phyloP scores from a whole-genome alignment of 495 filamentous ascomycete genomes.

The Astrocystis sublimbata region DNA sequence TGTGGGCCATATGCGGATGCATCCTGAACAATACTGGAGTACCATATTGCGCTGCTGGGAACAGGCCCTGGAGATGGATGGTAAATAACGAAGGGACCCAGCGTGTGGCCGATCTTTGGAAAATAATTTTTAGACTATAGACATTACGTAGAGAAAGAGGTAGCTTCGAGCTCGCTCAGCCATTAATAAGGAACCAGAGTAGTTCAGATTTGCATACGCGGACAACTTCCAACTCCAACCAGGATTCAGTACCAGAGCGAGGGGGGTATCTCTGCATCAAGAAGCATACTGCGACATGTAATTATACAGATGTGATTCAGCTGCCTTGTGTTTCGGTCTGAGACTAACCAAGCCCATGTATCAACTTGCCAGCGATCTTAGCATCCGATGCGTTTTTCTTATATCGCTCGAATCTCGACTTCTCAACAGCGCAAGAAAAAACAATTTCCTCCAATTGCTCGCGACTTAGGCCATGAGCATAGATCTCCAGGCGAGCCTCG shows the following conservation, averaged over 20 bases:
- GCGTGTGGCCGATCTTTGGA: neutral
- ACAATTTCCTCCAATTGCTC: conserved; percentile 10
- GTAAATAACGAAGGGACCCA: neutral
- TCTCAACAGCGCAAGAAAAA: neutral
- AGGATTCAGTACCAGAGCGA: too few relatives aligned
- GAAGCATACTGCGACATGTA: too few relatives aligned
- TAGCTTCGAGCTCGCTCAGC: too few relatives aligned
- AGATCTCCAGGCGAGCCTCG: conserved; percentile 8
- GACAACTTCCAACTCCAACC: too few relatives aligned
- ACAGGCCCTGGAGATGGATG: conserved; percentile 16
- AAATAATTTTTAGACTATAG: neutral
- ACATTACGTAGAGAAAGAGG: neutral
- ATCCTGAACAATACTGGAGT: conserved; percentile 56
- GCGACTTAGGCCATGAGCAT: neutral
- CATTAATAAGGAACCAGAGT: too few relatives aligned
- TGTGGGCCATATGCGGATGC: conserved; percentile 56
- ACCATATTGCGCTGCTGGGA: conserved; percentile 49
- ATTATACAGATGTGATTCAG: too few relatives aligned
- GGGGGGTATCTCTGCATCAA: too few relatives aligned
- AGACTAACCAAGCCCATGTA: too few relatives aligned
- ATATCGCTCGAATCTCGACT: neutral
- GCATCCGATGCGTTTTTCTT: neutral
- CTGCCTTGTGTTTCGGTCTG: too few relatives aligned
- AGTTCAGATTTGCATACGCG: too few relatives aligned
- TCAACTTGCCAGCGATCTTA: neutral